A percentile compares a stretch with the other conserved stretches of the same genome.
phyloP scores from a whole-genome alignment of 2,329 filamentous ascomycete genomes.

The Daldinia sp. region DNA sequence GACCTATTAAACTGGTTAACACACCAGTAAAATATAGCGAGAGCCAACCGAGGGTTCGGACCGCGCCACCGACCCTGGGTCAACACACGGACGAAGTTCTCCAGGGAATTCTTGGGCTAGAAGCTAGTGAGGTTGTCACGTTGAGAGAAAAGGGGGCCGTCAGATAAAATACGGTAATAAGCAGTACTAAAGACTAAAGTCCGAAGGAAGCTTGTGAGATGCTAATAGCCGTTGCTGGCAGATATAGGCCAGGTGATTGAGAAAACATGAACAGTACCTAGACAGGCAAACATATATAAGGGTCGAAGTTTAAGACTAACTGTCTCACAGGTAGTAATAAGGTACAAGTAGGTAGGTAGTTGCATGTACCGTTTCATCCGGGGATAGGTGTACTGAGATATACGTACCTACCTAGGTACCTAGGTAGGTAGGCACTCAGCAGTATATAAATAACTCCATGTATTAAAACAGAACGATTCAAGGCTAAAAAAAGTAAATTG shows the following conservation, averaged over 20 bases:
- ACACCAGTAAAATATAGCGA: constrained; percentile 95
- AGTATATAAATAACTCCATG: not conserved
- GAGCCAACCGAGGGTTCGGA: constrained; percentile 77
- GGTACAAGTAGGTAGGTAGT: too few species aligned
- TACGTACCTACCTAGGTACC: not conserved
- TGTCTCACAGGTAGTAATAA: too few species aligned
- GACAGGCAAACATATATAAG: too few species aligned
- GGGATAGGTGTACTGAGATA: too few species aligned
- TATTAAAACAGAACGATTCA: not conserved
- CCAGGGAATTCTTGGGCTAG: constrained; percentile 67
- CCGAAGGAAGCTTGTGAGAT: not conserved
- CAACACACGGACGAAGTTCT: constrained; percentile 87
- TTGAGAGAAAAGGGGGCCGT: constrained; percentile 75
- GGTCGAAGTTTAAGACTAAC: too few species aligned
- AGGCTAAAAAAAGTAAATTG: not conserved
- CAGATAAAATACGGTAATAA: constrained; percentile 47
- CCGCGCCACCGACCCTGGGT: constrained; percentile 82
- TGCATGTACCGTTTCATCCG: too few species aligned
- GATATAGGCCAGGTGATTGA: too few species aligned
- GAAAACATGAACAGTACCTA: too few species aligned
- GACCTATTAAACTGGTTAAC: constrained; percentile 88
- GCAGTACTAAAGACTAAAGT: not conserved
- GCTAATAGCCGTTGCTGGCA: not conserved
- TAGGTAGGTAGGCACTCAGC: not conserved
- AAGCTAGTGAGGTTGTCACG: constrained; percentile 63